A percentile compares a stretch with the other conserved stretches of the same genome.
These are phyloP conservation scores for Thelonectria discophora DNA, from an alignment of 2,329 filamentous ascomycete genomes.

Conservation along the genomic window DNA sequence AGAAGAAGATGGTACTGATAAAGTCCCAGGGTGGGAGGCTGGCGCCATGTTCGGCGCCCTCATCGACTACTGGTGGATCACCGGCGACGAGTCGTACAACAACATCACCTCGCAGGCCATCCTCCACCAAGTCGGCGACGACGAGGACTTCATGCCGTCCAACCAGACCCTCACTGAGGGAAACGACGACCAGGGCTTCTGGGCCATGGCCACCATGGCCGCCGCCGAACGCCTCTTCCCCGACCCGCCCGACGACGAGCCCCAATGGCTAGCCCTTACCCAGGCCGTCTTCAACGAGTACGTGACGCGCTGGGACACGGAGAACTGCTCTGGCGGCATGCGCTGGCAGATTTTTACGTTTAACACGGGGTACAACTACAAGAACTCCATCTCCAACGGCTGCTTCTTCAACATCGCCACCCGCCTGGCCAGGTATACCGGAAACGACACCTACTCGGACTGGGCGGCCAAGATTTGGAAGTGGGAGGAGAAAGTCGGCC, in stretches of 20 bases:
- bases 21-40: constrained; percentile 70
- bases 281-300: constrained; percentile 86
- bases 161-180: constrained; percentile 70
- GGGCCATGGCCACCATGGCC: constrained; percentile 83
- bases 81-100: constrained; percentile 73
- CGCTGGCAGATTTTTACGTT: constrained; percentile 87
- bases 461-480: constrained; percentile 78
- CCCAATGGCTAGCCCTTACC: constrained; percentile 79
- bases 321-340: constrained; percentile 74
- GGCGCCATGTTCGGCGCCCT: constrained; percentile 76
- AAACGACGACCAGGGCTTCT: constrained; percentile 84
- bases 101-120: constrained; percentile 66
- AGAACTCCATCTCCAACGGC: constrained; percentile 74
- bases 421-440: constrained; percentile 79
- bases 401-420: constrained; percentile 76
- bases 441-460: constrained; percentile 78
- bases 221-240: constrained; percentile 82
- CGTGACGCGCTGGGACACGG: constrained; percentile 72
- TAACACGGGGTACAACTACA: constrained; percentile 76
- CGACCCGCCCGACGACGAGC: constrained; percentile 67
- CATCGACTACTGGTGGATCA: constrained; percentile 77
- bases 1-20: too few relatives aligned
- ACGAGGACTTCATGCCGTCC: constrained; percentile 71
- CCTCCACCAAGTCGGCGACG: constrained; percentile 67
- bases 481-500: constrained; percentile 65